These are phyloP conservation scores for Dipodascus geniculatus DNA, from an alignment of 805 yeast genomes.

Conservation along the genomic window DNA sequence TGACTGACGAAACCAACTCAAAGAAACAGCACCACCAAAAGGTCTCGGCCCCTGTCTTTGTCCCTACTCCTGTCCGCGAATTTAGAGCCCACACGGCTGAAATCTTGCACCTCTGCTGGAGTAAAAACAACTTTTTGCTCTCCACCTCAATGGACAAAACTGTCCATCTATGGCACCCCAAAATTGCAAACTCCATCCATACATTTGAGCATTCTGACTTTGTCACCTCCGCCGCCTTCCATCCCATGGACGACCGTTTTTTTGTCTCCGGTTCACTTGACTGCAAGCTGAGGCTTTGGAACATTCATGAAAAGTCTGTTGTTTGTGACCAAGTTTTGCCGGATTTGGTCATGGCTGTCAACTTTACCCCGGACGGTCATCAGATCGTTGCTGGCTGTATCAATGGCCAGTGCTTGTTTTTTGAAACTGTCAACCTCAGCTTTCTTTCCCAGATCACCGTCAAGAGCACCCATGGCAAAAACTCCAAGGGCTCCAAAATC, in stretches of 20 bases:
- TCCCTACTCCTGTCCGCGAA: slow-evolving; percentile 48
- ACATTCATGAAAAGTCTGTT: slow-evolving; percentile 60
- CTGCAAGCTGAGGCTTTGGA: slow-evolving; percentile 68
- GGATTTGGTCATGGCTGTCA: slow-evolving; percentile 62
- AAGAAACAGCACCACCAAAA: not conserved
- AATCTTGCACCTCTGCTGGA: slow-evolving; percentile 75
- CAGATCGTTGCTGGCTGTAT: slow-evolving; percentile 65
- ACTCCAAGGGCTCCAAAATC: slow-evolving; percentile 42
- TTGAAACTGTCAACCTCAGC: slow-evolving; percentile 53
- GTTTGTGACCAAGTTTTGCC: slow-evolving; percentile 49
- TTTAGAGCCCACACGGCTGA: slow-evolving; percentile 60
- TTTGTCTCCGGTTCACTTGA: slow-evolving; percentile 76
- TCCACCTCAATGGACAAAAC: slow-evolving; percentile 80
- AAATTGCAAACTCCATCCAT: slow-evolving; percentile 52
- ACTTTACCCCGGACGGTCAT: slow-evolving; percentile 53
- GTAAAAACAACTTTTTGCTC: slow-evolving; percentile 68
- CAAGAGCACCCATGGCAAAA: slow-evolving; percentile 21
- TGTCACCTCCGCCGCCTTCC: slow-evolving; percentile 70
- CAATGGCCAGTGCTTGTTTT: slow-evolving; percentile 50
- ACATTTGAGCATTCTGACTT: slow-evolving; percentile 67
- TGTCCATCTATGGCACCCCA: slow-evolving; percentile 76
- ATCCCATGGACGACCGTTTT: slow-evolving; percentile 78
- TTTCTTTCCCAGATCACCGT: slow-evolving; percentile 37
- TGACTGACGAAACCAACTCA: slow-evolving; percentile 7
- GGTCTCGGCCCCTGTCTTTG: slow-evolving; percentile 65